phyloP scores from a whole-genome alignment of 2,329 filamentous ascomycete species.

The Arthrinium phaeospermum region DNA sequence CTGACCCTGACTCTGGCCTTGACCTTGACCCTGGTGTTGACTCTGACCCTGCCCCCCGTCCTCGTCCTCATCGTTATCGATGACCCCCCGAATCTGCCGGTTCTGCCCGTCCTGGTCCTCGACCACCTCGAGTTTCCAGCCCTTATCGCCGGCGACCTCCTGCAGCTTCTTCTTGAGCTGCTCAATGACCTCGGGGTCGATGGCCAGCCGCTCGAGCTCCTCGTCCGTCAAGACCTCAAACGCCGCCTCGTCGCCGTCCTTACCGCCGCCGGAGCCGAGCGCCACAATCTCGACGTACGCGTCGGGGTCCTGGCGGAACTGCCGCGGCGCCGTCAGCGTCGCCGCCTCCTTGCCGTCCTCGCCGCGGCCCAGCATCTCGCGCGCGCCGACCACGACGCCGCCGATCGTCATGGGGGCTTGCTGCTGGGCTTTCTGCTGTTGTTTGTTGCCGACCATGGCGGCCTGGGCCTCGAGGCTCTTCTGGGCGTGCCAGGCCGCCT shows the following conservation, averaged over 20 bases:
- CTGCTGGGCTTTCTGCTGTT: slow-evolving; percentile 32
- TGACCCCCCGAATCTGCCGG: slow-evolving; percentile 72
- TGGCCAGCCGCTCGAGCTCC: slow-evolving; percentile 70
- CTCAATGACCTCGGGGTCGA: slow-evolving; percentile 72
- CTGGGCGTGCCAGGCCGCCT: slow-evolving; percentile 46
- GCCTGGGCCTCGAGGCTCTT: slow-evolving; percentile 47
- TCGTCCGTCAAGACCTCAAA: slow-evolving; percentile 66
- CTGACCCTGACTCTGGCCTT: not conserved
- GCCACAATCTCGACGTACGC: slow-evolving; percentile 52
- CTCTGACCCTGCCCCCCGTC: slow-evolving; percentile 26
- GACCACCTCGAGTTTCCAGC: slow-evolving; percentile 83
- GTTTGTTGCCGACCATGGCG: slow-evolving; percentile 38
- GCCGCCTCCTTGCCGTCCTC: slow-evolving; percentile 54
- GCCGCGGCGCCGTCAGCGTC: slow-evolving; percentile 30
- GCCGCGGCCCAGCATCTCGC: slow-evolving; percentile 53
- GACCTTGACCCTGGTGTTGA: not conserved
- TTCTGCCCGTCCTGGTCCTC: slow-evolving; percentile 65
- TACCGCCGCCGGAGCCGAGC: slow-evolving; percentile 43
- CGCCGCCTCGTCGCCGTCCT: slow-evolving; percentile 63
- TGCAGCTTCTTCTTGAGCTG: slow-evolving; percentile 71
- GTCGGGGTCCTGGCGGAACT: slow-evolving; percentile 39
- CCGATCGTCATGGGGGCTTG: slow-evolving; percentile 52
- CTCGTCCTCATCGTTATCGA: slow-evolving; percentile 53
- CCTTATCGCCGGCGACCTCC: slow-evolving; percentile 70
- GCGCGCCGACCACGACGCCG: slow-evolving; percentile 58